Base-by-base conservation (phyloP, 225 moss, liverwort and hornwort species). In the Marchantia polymorpha region DNA sequence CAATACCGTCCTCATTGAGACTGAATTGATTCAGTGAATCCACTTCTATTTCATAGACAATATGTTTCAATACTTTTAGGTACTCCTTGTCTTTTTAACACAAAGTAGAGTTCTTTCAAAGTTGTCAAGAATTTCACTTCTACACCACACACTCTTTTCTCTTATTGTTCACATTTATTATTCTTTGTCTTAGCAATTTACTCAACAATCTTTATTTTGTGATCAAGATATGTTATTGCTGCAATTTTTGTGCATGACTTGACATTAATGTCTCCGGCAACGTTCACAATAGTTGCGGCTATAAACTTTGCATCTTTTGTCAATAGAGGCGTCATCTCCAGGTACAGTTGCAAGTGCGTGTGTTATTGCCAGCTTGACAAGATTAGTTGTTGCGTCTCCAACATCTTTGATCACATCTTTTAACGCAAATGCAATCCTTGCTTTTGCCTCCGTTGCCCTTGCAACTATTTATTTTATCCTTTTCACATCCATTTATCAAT, bases 81-180 rank as follows among this genome's bases (percentile, higher is more conserved):
- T 99, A 99, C 85, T 95, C 1, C 99, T 95, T 93, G 95, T 99
- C 79, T 91, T 95, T 83, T 95, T 95, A 64, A 99, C 84, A 87
- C 99, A 95, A 93, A 99, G 73, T 89, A 99, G 30, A 91, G 99
- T 79, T 99, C 92, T 69, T 93, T 83, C 77, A 93, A 88, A 27
- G 84, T 74, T 65, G 93, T 90, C 26, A 99, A 52, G 46, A 88
- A 77, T 65, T 91, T 95, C 80, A 83, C 68, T 84, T 99, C 95
- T 61, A 95, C 91, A 83, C 79, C 80, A 81, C 82, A 88, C n/a
- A n/a, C n/a, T n/a, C n/a, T n/a, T n/a, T n/a, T n/a, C n/a, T n/a
- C n/a, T n/a, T n/a, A n/a, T n/a, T 17, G 65, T 74, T 91, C 94
- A 77, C 74, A 92, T 30, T 90, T 87, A 68, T 91, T 91, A 73